Evolutionary conservation across 805 yeast species (phyloP).

Genomic region (Suhomyces xylopsoci): DNA sequence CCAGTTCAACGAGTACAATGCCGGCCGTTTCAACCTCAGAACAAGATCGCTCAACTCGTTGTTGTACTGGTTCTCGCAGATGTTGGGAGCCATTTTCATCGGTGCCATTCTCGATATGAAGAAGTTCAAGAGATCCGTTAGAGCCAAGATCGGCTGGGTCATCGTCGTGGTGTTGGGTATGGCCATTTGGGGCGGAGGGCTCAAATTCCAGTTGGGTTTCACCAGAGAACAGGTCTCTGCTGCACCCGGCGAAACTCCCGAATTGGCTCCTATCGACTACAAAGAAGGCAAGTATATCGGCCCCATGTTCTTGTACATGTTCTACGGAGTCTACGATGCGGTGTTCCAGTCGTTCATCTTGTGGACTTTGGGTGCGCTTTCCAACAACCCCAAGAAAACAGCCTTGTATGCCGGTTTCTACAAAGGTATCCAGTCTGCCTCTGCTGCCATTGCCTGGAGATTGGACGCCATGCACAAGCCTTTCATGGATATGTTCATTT

Average conservation of each 20-base stretch:
- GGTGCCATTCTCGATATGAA: constrained; percentile 49
- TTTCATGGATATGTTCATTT: constrained; percentile 44
- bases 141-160: constrained; percentile 47
- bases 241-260: background rate
- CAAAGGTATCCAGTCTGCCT: constrained; percentile 63
- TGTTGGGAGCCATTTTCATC: constrained; percentile 51
- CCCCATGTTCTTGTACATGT: constrained; percentile 59
- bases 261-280: constrained; percentile 41
- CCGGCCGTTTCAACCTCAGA: constrained; percentile 53
- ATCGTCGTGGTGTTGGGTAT: constrained; percentile 38
- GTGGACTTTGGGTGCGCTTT: constrained; percentile 58
- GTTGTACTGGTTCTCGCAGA: constrained; percentile 59
- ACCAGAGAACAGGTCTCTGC: constrained; percentile 34
- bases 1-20: constrained; percentile 58
- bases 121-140: constrained; percentile 36
- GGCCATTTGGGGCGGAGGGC: constrained; percentile 62
- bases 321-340: constrained; percentile 60
- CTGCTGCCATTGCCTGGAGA: constrained; percentile 61
- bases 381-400: constrained; percentile 54
- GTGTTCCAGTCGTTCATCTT: constrained; percentile 56
- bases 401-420: constrained; percentile 60
- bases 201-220: constrained; percentile 42
- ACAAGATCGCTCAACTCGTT: constrained; percentile 61
- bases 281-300: constrained; percentile 49
- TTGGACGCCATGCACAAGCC: constrained; percentile 42